Evolutionary conservation across 139 green algal genomes (phyloP), one percentile per base, ranked within the genome.

Genomic region (Zygnema circumcarinatum): DNA sequence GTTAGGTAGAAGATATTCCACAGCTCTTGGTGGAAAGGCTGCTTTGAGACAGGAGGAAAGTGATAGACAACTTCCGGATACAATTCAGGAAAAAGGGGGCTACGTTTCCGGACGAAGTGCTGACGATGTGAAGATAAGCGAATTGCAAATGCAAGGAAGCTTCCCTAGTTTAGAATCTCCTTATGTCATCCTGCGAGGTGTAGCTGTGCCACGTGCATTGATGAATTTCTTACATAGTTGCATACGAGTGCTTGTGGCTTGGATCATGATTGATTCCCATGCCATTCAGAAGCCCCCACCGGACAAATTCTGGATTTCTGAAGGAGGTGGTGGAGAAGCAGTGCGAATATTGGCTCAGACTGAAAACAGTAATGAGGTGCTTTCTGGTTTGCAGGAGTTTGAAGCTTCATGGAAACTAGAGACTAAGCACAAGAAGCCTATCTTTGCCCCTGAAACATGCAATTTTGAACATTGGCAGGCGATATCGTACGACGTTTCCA

Each of bases 401-500:
- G 7, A 7, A 62, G 47, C 16, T 62, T 62, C 47, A 62, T 62
- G 47, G 47, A 16, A 62, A 62, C 47, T n/a, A n/a, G n/a, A n/a
- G n/a, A n/a, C n/a, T n/a, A n/a, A n/a, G n/a, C n/a, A n/a, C n/a
- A n/a, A n/a, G n/a, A n/a, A n/a, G n/a, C n/a, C n/a, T n/a, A n/a
- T n/a, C n/a, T n/a, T n/a, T n/a, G n/a, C n/a, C n/a, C n/a, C n/a
- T 62, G 47, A 62, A 62, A 62, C 47, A 16, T 62, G 7, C 47
- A 62, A 62, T 16, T 62, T 7, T 62, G 47, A 62, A 62, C 47
- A 62, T 25, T 62, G 47, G 47, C 47, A 7, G 16, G 7, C 16
- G 47, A 25, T 62, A 25, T 3, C 69, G 11, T 87, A 76, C 42
- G 40, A 83, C n/a, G 78, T 90, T 29, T 40, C 38, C 39, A 21